Conservation (phyloP, 2,329 filamentous ascomycete genomes). For the Fusarium keratoplasticum region DNA sequence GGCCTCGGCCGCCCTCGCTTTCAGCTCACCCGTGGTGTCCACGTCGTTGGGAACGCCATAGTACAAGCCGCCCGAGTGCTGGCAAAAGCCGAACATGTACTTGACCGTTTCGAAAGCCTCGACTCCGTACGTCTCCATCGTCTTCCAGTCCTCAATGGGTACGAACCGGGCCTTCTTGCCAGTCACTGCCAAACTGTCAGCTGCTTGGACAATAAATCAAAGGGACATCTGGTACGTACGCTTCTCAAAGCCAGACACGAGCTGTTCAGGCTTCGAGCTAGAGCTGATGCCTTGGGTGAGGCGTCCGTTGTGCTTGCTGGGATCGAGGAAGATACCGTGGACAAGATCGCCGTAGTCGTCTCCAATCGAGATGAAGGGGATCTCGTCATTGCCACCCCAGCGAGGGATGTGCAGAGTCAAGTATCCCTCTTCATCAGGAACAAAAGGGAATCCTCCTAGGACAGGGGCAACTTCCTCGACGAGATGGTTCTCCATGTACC, state of each 20-base stretch:
- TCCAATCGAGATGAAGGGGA: constrained; percentile 54
- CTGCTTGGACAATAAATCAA: not conserved
- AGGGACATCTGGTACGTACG: constrained; percentile 17
- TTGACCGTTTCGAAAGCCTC: constrained; percentile 51
- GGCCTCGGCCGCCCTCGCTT: constrained; percentile 43
- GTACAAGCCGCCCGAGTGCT: constrained; percentile 49
- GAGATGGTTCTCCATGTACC: constrained; percentile 58
- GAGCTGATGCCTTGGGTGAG: constrained; percentile 54
- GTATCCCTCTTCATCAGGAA: constrained; percentile 49
- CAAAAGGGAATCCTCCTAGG: constrained; percentile 56
- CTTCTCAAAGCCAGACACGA: constrained; percentile 49
- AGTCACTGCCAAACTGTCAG: constrained; percentile 40
- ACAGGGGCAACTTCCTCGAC: constrained; percentile 47
- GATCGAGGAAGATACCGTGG: constrained; percentile 57
- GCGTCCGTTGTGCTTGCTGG: constrained; percentile 50
- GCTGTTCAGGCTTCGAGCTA: constrained; percentile 45
- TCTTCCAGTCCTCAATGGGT: constrained; percentile 47
- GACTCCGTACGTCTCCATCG: constrained; percentile 48
- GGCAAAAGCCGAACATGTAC: constrained; percentile 52
- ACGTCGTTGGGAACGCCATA: constrained; percentile 46
- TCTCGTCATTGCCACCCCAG: constrained; percentile 52
- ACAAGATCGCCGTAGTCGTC: constrained; percentile 60
- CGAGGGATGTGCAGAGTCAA: constrained; percentile 51
- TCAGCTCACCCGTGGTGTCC: constrained; percentile 43
- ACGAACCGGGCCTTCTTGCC: constrained; percentile 48